These are phyloP conservation scores for Acacia concinna DNA, from an alignment of 331 rosid genomes.

Conservation along the genomic window DNA sequence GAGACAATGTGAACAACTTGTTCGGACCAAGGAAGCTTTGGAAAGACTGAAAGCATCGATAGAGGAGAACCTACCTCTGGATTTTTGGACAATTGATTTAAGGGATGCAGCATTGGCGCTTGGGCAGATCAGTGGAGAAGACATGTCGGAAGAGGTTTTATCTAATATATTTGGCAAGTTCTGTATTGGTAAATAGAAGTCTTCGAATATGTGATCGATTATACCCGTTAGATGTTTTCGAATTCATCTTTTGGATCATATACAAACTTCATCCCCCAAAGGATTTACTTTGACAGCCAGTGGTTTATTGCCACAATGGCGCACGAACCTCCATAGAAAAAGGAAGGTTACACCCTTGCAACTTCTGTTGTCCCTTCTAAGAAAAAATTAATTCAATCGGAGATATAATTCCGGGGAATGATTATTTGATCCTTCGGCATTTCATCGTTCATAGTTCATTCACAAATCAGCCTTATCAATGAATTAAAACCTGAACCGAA, in stretches of 20 bases:
- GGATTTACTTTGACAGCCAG: not conserved
- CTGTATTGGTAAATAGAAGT: conserved; percentile 21
- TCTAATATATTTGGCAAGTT: conserved; percentile 80
- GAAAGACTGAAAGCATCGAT: conserved; percentile 73
- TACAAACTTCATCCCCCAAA: not conserved
- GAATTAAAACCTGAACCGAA: no score
- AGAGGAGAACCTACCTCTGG: conserved; percentile 79
- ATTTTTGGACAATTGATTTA: conserved; percentile 96
- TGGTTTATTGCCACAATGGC: not conserved
- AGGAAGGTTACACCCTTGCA: not conserved
- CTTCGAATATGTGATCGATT: not conserved
- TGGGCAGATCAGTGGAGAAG: conserved; percentile 90
- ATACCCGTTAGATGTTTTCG: not conserved
- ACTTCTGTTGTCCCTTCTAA: not conserved
- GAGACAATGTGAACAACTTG: conserved; percentile 98
- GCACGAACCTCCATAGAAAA: not conserved
- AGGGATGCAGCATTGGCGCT: conserved; percentile 86
- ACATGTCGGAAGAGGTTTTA: conserved; percentile 87
- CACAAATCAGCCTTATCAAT: no score
- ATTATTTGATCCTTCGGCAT: not conserved
- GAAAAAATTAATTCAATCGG: not conserved
- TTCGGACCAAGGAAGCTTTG: conserved; percentile 85
- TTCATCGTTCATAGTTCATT: not conserved
- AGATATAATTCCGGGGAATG: not conserved
- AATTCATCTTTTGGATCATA: not conserved